Base-by-base conservation (phyloP, 1,284 basidiomycete genomes). In the Sphaerobolus stellatus region DNA sequence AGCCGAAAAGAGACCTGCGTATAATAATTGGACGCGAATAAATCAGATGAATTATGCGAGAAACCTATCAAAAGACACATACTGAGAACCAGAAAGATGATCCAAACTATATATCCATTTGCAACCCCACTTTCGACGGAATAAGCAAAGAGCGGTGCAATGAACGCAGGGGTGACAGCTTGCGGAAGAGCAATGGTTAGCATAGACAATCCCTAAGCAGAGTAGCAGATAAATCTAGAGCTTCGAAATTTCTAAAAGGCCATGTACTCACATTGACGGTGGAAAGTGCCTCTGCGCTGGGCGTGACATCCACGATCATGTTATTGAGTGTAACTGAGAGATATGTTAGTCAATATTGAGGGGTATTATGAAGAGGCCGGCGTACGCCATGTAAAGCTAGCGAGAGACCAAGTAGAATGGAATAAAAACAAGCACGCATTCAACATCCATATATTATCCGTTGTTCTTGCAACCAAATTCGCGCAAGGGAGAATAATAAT, bases 61-160 rank as follows among this genome's bases (percentile, higher is more conserved):
- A 40, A 48, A 38, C 16, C 7, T n/a, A n/a, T n/a, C n/a, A n/a
- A n/a, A 45, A 25, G 29, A 27, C 53, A 43, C 57, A 30, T 55
- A 58, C 57, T 59, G 27, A 59, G 20, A 20, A 43, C 38, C 6
- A 59, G 47, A 24, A 59, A 41, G 3, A 57, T 38, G 22, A 61
- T 30, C 59, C 59, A 61, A 33, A 58, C 48, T 13, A 61, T 48
- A 16, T 59, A 49, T 4, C 59, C 59, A 13, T 56, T 58, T 8
- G 53, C 34, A 24, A 61, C 40, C 18, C 55, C 44, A 22, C 46
- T 48, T 40, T 58, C 33, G 34, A 62, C 52, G 7, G 60, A 62
- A n/a, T 50, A 48, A 13, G 60, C 60, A 40, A 62, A 62, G 14
- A 62, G 44, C 24, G 60, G 48, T 22, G 57, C 60, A 8, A 51